These are phyloP conservation scores for Arthrobotrys iridis DNA, from an alignment of 2,329 filamentous ascomycete species.

Conservation along the genomic window DNA sequence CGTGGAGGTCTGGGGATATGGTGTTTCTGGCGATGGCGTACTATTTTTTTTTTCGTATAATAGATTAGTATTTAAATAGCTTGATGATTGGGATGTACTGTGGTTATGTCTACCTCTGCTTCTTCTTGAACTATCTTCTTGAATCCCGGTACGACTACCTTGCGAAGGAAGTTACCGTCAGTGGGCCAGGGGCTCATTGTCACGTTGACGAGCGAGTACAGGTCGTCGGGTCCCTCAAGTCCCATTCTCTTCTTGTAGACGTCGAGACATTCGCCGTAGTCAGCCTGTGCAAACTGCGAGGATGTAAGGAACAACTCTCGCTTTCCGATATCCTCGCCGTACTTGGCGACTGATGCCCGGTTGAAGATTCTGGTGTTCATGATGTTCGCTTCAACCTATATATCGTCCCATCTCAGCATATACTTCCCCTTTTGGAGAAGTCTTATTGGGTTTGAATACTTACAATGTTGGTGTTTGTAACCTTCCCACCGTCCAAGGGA, in stretches of 20 bases:
- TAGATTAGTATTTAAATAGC: not conserved
- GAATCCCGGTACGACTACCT: slow-evolving; percentile 61
- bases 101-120: slow-evolving; percentile 12
- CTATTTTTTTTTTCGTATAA: not conserved
- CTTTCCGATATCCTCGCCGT: slow-evolving; percentile 61
- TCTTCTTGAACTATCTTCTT: slow-evolving; percentile 59
- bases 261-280: slow-evolving; percentile 63
- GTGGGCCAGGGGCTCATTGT: slow-evolving; percentile 65
- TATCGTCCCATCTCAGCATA: too few relatives aligned
- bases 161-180: slow-evolving; percentile 62
- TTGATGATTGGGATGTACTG: not conserved
- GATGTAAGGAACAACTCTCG: slow-evolving; percentile 65
- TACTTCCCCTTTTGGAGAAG: too few relatives aligned
- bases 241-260: slow-evolving; percentile 64
- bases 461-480: slow-evolving; percentile 7
- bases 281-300: slow-evolving; percentile 62
- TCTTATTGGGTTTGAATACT: not conserved
- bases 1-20: slow-evolving; percentile 59
- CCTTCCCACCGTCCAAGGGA: slow-evolving; percentile 61
- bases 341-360: slow-evolving; percentile 62
- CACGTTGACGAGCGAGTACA: slow-evolving; percentile 65
- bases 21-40: not conserved
- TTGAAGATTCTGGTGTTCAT: slow-evolving; percentile 64
- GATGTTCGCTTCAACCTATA: slow-evolving; percentile 66
- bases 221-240: slow-evolving; percentile 60